Evolutionary conservation across 1,284 basidiomycete genomes (phyloP).

Genomic region (Vanrija humicola): DNA sequence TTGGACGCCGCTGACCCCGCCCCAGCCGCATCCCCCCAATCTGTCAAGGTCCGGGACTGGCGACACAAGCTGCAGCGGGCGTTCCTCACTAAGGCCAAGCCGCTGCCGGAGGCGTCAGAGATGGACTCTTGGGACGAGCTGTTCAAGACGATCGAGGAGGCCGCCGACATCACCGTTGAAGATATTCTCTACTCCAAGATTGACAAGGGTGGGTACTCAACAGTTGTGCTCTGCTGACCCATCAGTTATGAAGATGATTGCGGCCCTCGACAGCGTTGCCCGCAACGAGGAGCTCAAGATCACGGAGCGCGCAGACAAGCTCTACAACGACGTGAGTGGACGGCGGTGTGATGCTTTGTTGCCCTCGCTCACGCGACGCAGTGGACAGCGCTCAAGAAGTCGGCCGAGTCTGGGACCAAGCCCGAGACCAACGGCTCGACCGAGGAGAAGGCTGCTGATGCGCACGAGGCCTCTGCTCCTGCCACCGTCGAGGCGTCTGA

Average conservation of each 20-base stretch:
- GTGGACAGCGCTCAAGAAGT: constrained; percentile 30
- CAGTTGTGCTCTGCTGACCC: constrained; percentile 1
- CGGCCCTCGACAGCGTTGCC: constrained; percentile 67
- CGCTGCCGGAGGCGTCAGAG: constrained; percentile 56
- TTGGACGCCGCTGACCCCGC: neutral
- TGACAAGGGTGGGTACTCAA: constrained; percentile 63
- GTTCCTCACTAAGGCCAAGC: constrained; percentile 65
- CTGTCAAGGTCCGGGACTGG: constrained; percentile 75
- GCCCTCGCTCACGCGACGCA: neutral
- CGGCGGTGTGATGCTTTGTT: neutral
- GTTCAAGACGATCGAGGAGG: constrained; percentile 78
- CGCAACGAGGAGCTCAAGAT: constrained; percentile 82
- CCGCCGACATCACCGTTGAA: constrained; percentile 75
- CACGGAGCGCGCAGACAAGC: constrained; percentile 60
- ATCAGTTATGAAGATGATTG: constrained; percentile 86
- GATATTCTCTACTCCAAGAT: constrained; percentile 93
- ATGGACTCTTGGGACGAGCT: constrained; percentile 72
- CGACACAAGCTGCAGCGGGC: constrained; percentile 84
- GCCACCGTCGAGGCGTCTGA: constrained; percentile 11
- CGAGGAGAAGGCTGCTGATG: constrained; percentile 55
- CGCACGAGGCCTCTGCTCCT: constrained; percentile 1
- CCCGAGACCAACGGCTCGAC: constrained; percentile 52
- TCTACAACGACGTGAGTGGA: constrained; percentile 49
- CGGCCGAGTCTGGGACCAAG: constrained; percentile 10
- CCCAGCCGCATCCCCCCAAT: constrained; percentile 55